Conservation (phyloP, 192 early-diverging fungal species). For the Piromyces finnis region DNA sequence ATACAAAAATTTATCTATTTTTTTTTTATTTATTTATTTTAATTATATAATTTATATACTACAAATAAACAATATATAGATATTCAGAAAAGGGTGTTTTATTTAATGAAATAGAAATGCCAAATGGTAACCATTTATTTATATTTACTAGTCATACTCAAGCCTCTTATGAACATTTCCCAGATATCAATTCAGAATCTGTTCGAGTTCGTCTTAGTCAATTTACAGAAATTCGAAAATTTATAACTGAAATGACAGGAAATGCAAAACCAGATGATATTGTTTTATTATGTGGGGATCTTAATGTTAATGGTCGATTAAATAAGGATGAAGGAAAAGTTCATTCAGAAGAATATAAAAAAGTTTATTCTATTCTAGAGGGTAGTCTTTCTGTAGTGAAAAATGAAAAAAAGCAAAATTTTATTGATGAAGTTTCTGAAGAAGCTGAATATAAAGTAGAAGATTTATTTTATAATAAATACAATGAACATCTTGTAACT, state of each 20-base stretch:
- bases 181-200: background rate
- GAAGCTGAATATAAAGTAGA: background rate
- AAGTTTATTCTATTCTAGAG: background rate
- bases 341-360: background rate
- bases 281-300: background rate
- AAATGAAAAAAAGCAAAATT: background rate
- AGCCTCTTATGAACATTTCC: background rate
- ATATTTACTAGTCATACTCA: background rate
- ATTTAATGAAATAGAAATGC: background rate
- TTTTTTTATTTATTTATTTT: too few species aligned
- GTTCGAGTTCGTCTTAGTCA: background rate
- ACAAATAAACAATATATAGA: too few species aligned
- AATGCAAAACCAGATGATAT: background rate
- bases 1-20: too few species aligned
- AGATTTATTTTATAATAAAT: background rate
- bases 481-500: background rate
- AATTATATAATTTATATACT: too few species aligned
- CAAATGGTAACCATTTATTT: background rate
- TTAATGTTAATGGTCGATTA: background rate
- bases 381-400: background rate
- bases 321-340: background rate
- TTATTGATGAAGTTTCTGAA: background rate
- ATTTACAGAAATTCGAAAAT: background rate
- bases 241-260: background rate
- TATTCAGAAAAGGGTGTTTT: background rate